These are phyloP conservation scores for Aspergillus sp. DNA, from an alignment of 2,329 filamentous ascomycete species.

Conservation along the genomic window DNA sequence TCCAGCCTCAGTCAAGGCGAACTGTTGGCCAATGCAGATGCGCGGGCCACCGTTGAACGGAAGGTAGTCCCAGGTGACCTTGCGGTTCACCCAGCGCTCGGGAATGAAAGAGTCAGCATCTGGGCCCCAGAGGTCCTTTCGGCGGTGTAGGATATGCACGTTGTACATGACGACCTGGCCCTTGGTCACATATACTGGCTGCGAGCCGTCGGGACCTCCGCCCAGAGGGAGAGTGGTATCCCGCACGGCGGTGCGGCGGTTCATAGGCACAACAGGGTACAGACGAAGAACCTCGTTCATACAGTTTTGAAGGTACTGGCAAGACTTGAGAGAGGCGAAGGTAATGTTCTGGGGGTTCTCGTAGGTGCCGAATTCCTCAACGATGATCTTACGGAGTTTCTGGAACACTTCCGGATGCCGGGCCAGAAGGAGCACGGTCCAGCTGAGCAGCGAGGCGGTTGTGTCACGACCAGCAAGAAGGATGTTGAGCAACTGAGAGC, in stretches of 20 bases:
- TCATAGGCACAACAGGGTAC: conserved; percentile 44
- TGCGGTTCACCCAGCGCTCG: conserved; percentile 66
- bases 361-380: conserved; percentile 15
- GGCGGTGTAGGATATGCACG: conserved; percentile 68
- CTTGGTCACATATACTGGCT: conserved; percentile 62
- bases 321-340: conserved; percentile 39
- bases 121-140: conserved; percentile 45
- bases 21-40: conserved; percentile 76
- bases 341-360: conserved; percentile 35
- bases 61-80: conserved; percentile 62
- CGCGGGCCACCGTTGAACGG: conserved; percentile 72
- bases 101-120: conserved; percentile 56
- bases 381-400: conserved; percentile 11
- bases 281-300: conserved; percentile 41
- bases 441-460: conserved; percentile 44
- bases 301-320: conserved; percentile 33
- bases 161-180: conserved; percentile 64
- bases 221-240: conserved; percentile 45
- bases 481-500: conserved; percentile 48
- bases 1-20: conserved; percentile 64
- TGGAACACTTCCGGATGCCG: conserved; percentile 12
- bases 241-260: conserved; percentile 34
- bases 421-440: conserved; percentile 21
- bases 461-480: conserved; percentile 52
- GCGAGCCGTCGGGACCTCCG: conserved; percentile 56